These are phyloP conservation scores for Moesziomyces parantarcticus DNA, from an alignment of 1,284 basidiomycete species.

Conservation along the genomic window DNA sequence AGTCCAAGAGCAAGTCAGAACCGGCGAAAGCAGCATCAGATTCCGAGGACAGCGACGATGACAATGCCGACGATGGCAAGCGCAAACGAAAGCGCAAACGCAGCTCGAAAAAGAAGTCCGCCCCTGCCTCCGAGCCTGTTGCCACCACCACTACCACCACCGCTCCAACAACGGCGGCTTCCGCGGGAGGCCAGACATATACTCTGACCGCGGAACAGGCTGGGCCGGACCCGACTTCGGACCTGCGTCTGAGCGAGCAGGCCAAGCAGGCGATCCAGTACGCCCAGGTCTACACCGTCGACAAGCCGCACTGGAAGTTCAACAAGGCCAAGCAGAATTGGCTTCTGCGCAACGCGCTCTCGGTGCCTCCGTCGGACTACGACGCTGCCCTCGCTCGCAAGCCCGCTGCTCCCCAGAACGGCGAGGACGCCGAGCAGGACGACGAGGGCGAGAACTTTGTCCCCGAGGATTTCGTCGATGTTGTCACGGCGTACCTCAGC, in stretches of 20 bases:
- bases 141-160: background rate
- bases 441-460: slow-evolving; percentile 49
- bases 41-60: slow-evolving; percentile 10
- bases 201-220: slow-evolving; percentile 12
- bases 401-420: slow-evolving; percentile 9
- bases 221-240: slow-evolving; percentile 38
- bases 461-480: slow-evolving; percentile 36
- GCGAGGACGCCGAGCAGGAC: slow-evolving; percentile 18
- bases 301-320: slow-evolving; percentile 51
- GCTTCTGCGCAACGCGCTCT: slow-evolving; percentile 47
- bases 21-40: slow-evolving; percentile 6
- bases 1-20: background rate
- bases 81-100: slow-evolving; percentile 49
- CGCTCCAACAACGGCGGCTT: background rate
- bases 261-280: slow-evolving; percentile 50
- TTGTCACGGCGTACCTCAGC: slow-evolving; percentile 42
- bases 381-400: slow-evolving; percentile 29
- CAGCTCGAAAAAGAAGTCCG: slow-evolving; percentile 20
- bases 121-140: slow-evolving; percentile 1
- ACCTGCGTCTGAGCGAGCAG: slow-evolving; percentile 42
- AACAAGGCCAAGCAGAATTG: slow-evolving; percentile 55
- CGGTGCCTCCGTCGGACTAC: slow-evolving; percentile 41
- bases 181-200: slow-evolving; percentile 2
- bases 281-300: slow-evolving; percentile 36
- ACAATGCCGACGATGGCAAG: slow-evolving; percentile 24